Conservation (phyloP, 441 rosid genomes). For the Populus hybrid region DNA sequence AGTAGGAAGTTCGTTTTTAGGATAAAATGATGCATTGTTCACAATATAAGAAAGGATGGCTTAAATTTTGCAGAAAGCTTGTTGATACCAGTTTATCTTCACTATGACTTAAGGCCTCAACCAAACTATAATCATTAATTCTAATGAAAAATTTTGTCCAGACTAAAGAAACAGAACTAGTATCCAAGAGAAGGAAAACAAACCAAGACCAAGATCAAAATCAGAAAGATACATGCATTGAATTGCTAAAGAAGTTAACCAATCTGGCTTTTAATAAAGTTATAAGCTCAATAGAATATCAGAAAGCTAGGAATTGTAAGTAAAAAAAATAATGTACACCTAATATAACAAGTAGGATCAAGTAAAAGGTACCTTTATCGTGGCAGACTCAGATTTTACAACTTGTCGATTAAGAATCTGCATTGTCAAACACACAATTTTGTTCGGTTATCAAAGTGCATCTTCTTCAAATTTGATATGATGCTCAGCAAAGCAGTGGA, state of each 20-base stretch:
- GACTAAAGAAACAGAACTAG: not conserved
- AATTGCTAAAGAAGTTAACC: not conserved
- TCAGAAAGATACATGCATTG: not conserved
- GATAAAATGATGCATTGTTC: not conserved
- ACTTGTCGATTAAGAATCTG: constrained; percentile 77
- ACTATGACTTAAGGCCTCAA: not conserved
- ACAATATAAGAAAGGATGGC: not conserved
- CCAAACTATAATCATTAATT: too few species aligned
- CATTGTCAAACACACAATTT: constrained; percentile 17
- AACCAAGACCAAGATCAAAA: not conserved
- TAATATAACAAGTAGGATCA: not conserved
- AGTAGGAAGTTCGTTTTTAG: too few species aligned
- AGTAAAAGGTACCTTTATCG: constrained; percentile 56
- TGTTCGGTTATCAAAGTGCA: not conserved
- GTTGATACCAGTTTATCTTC: not conserved
- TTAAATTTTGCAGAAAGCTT: not conserved
- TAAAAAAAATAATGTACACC: not conserved
- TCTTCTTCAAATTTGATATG: not conserved
- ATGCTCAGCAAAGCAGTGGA: not conserved
- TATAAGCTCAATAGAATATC: not conserved
- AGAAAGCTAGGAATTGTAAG: not conserved
- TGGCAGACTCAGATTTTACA: constrained; percentile 91
- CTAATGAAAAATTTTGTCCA: not conserved
- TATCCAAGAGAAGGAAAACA: not conserved
- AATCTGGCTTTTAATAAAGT: not conserved